Evolutionary conservation across 148 eudicot genomes (phyloP), one percentile per base, ranked within the genome.

Genomic region (Limonium bicolor): DNA sequence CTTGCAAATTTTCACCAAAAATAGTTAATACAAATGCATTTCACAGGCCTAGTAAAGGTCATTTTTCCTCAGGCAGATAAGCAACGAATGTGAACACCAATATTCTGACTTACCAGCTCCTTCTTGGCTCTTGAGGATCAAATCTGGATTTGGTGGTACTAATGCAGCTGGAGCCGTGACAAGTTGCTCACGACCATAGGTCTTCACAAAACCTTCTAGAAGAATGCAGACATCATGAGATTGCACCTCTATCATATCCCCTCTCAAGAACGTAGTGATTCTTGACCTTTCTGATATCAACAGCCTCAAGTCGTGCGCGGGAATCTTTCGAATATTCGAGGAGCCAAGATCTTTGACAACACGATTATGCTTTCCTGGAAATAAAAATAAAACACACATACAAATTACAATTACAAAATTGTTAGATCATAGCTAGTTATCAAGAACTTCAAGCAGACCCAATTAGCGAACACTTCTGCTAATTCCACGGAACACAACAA

Each of bases 261-360:
- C 94, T 32, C 84, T 75, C 41, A 82, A 26, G 60, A 68, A 71
- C 27, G 65, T 64, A 26, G 50, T 68, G 71, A 82, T 48, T 16
- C 50, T 64, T 59, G 96, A 81, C 64, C 78, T 76, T 47, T 86
- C 96, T 39, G 93, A 76, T 30, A 69, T 61, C 25, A 86, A 81
- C 28, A 59, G 55, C 60, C 96, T 72, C 57, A 86, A 31, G 36
- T 86, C 94, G 58, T 75, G 87, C 84, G 78, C 78, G 28, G 94
- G 40, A 67, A 66, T 72, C 64, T 64, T 52, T 82, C 94, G 52
- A 82, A 78, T 29, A 75, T 25, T 48, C 62, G 79, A 56, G 96
- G 96, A 61, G 78, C 74, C 71, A 82, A 53, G 54, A 86, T 37
- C 61, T 82, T 86, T 34, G 79, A 66, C 39, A 86, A 81, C 18